Evolutionary conservation across 306 rosid species (phyloP).

Genomic region (Herpetospermum pedunculosum): DNA sequence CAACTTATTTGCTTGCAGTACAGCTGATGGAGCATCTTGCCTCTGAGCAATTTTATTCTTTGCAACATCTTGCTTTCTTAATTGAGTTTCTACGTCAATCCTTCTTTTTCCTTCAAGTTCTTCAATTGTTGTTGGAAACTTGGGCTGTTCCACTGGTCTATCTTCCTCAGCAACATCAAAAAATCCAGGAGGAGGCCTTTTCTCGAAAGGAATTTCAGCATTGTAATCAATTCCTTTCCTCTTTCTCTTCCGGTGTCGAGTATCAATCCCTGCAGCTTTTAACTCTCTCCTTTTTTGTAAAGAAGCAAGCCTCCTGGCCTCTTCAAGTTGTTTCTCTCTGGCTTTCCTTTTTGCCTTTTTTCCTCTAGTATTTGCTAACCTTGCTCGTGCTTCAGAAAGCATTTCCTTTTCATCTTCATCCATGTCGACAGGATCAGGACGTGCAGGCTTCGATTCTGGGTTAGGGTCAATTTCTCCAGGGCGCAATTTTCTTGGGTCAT

Average conservation of each 20-base stretch:
- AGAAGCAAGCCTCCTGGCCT: constrained; percentile 97
- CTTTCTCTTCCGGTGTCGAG: constrained; percentile 76
- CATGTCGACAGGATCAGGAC: constrained; percentile 97
- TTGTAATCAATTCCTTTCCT: constrained; percentile 88
- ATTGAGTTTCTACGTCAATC: constrained; percentile 58
- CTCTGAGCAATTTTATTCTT: constrained; percentile 86
- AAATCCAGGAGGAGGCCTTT: constrained; percentile 91
- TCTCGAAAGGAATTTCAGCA: constrained; percentile 89
- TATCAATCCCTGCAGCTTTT: constrained; percentile 93
- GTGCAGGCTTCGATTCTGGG: constrained; percentile 90
- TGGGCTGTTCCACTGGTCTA: constrained; percentile 60
- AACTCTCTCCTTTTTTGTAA: constrained; percentile 86
- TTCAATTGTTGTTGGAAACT: constrained; percentile 80
- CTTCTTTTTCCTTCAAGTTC: constrained; percentile 94
- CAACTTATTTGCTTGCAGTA: constrained; percentile 79
- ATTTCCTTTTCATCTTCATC: constrained; percentile 98
- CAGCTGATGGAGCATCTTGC: constrained; percentile 86
- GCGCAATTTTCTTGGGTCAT: constrained; percentile 80
- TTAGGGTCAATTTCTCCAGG: constrained; percentile 97
- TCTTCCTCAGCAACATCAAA: constrained; percentile 72
- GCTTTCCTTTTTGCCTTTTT: constrained; percentile 94
- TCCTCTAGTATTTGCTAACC: constrained; percentile 88
- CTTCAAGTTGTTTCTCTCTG: constrained; percentile 93
- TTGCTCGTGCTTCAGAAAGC: constrained; percentile 96
- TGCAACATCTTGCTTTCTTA: constrained; percentile 75